Percentiles rank a stretch among this genome's conserved stretches.
phyloP scores from a whole-genome alignment of 1,284 basidiomycete genomes.

The Trichosporon ovoides region DNA sequence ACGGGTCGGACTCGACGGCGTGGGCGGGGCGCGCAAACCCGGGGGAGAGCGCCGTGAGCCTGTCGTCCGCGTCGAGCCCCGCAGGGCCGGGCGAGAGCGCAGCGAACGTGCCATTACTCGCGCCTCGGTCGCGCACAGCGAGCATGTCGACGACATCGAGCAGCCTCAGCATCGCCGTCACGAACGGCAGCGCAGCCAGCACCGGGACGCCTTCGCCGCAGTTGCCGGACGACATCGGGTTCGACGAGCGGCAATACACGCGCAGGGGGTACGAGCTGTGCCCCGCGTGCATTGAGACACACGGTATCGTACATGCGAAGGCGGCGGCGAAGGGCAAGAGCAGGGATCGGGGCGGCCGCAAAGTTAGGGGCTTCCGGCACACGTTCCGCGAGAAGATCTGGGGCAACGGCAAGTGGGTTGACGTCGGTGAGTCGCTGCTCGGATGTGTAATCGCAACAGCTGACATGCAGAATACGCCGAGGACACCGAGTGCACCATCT shows the following conservation, averaged over 20 bases:
- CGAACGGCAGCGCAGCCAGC: constrained; percentile 20
- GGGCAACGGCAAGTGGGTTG: constrained; percentile 72
- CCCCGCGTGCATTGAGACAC: constrained; percentile 65
- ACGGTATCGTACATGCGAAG: constrained; percentile 66
- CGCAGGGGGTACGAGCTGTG: constrained; percentile 72
- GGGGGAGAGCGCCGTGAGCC: not conserved
- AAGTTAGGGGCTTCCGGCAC: constrained; percentile 60
- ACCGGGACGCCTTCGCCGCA: constrained; percentile 11
- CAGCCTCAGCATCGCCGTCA: constrained; percentile 14
- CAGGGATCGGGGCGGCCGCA: constrained; percentile 30
- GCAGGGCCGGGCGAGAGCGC: too few species aligned
- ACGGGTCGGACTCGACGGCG: constrained; percentile 15
- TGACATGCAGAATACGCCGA: constrained; percentile 55
- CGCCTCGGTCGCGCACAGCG: constrained; percentile 21
- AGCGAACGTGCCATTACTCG: not conserved
- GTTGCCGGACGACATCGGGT: not conserved
- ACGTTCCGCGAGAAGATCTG: constrained; percentile 79
- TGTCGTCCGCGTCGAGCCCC: too few species aligned
- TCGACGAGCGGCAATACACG: constrained; percentile 29
- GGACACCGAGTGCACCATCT: constrained; percentile 68
- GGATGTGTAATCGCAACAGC: not conserved
- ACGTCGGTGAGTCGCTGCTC: constrained; percentile 63
- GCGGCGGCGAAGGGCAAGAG: constrained; percentile 39
- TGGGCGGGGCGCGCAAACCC: not conserved
- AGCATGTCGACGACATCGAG: constrained; percentile 12